phyloP scores from a whole-genome alignment of 495 filamentous ascomycete genomes.

The Aspergillus incahuasiensis region DNA sequence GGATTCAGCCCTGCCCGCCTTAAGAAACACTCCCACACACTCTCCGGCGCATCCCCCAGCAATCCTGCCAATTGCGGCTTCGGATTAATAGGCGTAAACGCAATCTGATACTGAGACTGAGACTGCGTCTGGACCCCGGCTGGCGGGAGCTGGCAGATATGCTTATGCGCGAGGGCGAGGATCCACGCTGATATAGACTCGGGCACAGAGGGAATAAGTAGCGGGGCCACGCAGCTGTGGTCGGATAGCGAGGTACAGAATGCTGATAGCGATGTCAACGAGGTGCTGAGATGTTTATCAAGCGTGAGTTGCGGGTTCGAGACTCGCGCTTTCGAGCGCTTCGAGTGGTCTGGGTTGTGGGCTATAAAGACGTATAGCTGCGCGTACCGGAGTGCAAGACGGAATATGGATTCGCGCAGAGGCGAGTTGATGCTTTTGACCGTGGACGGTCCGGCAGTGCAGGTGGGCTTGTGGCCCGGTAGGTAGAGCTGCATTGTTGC shows the following conservation, averaged over 20 bases:
- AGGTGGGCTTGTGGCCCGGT: constrained; percentile 49
- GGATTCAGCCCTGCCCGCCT: constrained; percentile 72
- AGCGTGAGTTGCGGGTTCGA: constrained; percentile 13
- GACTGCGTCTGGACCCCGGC: neutral
- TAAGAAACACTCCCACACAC: constrained; percentile 71
- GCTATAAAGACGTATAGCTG: constrained; percentile 62
- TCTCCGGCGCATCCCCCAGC: constrained; percentile 38
- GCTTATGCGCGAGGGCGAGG: constrained; percentile 28
- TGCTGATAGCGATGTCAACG: constrained; percentile 11
- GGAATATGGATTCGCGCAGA: constrained; percentile 53
- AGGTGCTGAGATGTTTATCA: constrained; percentile 9
- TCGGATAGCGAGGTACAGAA: constrained; percentile 16
- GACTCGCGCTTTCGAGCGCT: neutral
- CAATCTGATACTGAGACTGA: neutral
- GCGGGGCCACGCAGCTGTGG: constrained; percentile 28
- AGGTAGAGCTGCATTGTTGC: constrained; percentile 66
- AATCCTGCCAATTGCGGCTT: constrained; percentile 6
- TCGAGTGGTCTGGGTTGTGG: constrained; percentile 6
- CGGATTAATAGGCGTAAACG: constrained; percentile 15
- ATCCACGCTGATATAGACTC: constrained; percentile 39
- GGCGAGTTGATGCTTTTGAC: constrained; percentile 29
- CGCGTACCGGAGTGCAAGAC: constrained; percentile 60
- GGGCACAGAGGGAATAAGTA: constrained; percentile 25
- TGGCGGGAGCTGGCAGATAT: constrained; percentile 12
- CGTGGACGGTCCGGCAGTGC: neutral